Conservation (phyloP, 106 monocot genomes). For the Dactylorhiza incarnata region DNA sequence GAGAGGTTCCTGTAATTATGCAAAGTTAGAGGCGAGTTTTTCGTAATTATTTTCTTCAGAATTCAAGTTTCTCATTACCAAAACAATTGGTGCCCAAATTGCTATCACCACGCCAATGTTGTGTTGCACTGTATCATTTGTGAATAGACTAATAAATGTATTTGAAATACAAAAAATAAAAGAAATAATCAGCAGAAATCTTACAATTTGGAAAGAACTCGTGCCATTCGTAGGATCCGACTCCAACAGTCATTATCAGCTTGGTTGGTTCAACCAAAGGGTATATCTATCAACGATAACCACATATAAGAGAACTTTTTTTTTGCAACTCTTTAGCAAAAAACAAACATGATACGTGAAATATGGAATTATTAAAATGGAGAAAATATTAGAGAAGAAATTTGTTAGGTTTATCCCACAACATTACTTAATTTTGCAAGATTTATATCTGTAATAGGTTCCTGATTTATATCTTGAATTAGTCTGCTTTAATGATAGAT, state of each 20-base stretch:
- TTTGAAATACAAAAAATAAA: slow-evolving; percentile 3
- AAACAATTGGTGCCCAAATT: slow-evolving; percentile 89
- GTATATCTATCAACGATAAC: slow-evolving; percentile 40
- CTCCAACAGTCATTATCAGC: slow-evolving; percentile 61
- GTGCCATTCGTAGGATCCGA: slow-evolving; percentile 79
- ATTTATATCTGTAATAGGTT: too few species aligned
- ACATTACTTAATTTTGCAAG: neutral
- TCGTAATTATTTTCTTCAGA: neutral
- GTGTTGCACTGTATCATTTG: slow-evolving; percentile 59
- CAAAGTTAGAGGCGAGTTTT: too few species aligned
- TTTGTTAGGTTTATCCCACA: neutral
- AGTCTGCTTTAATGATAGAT: too few species aligned
- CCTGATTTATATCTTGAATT: too few species aligned
- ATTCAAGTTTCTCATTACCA: slow-evolving; percentile 37
- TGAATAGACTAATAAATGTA: slow-evolving; percentile 1
- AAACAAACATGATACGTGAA: neutral
- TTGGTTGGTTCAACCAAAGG: slow-evolving; percentile 86
- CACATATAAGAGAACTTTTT: neutral
- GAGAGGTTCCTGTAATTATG: too few species aligned
- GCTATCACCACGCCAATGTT: slow-evolving; percentile 84
- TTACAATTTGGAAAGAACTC: slow-evolving; percentile 95
- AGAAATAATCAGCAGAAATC: neutral
- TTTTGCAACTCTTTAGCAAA: neutral
- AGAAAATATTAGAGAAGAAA: neutral
- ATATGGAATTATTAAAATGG: neutral